These are phyloP conservation scores for Quercus dentata DNA, from an alignment of 306 rosid species.

Conservation along the genomic window DNA sequence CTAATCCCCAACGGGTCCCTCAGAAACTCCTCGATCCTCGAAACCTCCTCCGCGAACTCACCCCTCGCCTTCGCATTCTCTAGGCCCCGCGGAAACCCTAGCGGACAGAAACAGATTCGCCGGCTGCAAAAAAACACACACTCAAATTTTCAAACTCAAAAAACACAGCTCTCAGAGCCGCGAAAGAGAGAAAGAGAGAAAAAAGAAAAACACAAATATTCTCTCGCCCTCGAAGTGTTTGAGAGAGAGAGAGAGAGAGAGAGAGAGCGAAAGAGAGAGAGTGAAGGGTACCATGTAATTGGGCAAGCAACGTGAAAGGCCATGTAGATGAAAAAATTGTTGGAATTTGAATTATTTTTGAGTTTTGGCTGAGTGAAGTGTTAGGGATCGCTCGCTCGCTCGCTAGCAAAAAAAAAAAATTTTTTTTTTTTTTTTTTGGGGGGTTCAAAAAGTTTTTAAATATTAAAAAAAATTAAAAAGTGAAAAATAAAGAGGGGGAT, in stretches of 20 bases:
- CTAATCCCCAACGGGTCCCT: conserved; percentile 48
- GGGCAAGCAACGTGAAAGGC: conserved; percentile 91
- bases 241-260: neutral
- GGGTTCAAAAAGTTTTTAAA: too few species aligned
- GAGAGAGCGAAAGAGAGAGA: conserved; percentile 10
- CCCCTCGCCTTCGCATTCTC: conserved; percentile 31
- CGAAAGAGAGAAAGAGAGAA: neutral
- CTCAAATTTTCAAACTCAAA: conserved; percentile 6
- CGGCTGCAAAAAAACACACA: conserved; percentile 41
- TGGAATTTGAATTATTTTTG: neutral
- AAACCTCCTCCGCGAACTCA: conserved; percentile 47
- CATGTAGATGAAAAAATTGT: conserved; percentile 41
- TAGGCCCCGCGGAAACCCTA: conserved; percentile 62
- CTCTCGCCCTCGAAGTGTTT: too few species aligned
- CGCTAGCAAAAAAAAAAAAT: neutral
- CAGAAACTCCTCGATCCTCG: conserved; percentile 49
- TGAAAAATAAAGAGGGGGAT: too few species aligned
- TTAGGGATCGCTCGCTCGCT: conserved; percentile 32
- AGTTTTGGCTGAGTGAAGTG: neutral
- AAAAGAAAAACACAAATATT: neutral
- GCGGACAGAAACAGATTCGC: conserved; percentile 62
- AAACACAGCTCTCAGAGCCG: neutral
- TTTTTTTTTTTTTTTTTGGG: neutral
- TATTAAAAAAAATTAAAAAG: too few species aligned
- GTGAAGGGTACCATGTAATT: conserved; percentile 59